Evolutionary conservation across 148 eudicot species (phyloP).

Genomic region (Bassia scoparia): DNA sequence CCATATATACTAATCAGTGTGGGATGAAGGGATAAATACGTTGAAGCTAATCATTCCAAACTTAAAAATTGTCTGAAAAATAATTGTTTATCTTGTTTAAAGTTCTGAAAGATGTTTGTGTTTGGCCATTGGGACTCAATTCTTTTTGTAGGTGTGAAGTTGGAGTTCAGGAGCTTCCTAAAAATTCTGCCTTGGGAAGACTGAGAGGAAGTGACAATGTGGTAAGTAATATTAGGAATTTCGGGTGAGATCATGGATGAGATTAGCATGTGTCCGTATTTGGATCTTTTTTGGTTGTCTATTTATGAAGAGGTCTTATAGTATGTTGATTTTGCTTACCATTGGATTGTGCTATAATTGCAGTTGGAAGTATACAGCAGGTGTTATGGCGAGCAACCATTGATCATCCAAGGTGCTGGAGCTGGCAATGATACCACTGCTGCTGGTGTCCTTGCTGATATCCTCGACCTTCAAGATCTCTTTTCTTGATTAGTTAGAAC

Average conservation of each 20-base stretch:
- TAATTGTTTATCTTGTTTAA: not conserved
- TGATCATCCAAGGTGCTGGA: conserved; percentile 97
- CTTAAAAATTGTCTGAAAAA: not conserved
- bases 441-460: conserved; percentile 94
- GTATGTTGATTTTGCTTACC: not conserved
- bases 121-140: conserved; percentile 11
- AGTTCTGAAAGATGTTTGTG: not conserved
- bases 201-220: conserved; percentile 89
- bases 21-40: not conserved
- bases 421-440: conserved; percentile 99
- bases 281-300: not conserved
- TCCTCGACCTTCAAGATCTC: conserved; percentile 79
- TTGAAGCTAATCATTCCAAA: not conserved
- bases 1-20: not conserved
- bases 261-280: not conserved
- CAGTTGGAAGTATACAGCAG: conserved; percentile 91
- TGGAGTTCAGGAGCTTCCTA: conserved; percentile 80
- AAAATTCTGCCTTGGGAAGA: conserved; percentile 73
- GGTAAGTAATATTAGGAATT: conserved; percentile 36
- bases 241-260: not conserved
- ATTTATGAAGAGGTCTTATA: not conserved
- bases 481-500: conserved; percentile 32
- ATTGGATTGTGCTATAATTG: conserved; percentile 12
- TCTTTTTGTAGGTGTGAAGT: conserved; percentile 67
- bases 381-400: conserved; percentile 75